Conservation (phyloP, 768 basidiomycete genomes). For the Lactarius trivialis region DNA sequence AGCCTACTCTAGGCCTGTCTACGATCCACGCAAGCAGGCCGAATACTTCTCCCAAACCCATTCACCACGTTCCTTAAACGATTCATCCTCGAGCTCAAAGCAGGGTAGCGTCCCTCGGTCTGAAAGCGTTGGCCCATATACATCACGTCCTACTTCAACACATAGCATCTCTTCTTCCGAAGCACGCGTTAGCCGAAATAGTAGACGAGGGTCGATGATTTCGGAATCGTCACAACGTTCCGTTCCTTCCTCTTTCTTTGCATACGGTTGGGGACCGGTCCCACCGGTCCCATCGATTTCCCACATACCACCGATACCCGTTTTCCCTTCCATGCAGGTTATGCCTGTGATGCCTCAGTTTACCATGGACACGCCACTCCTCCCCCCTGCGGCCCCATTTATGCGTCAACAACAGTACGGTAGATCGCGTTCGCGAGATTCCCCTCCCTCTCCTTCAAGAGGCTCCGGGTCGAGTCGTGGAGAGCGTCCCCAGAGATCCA, state of each 20-base stretch:
- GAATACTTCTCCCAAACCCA: background rate
- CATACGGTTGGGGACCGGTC: slow-evolving; percentile 16
- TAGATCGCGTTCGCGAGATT: slow-evolving; percentile 13
- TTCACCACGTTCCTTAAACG: background rate
- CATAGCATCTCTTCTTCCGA: slow-evolving; percentile 17
- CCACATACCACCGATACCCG: slow-evolving; percentile 15
- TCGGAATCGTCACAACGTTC: slow-evolving; percentile 19
- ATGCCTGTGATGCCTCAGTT: slow-evolving; percentile 21
- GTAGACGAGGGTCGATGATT: slow-evolving; percentile 12
- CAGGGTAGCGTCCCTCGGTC: slow-evolving; percentile 9
- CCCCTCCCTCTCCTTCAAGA: slow-evolving; percentile 9
- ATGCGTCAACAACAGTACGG: slow-evolving; percentile 22
- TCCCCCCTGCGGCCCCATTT: slow-evolving; percentile 24
- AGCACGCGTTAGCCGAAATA: slow-evolving; percentile 11
- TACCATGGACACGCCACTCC: slow-evolving; percentile 23
- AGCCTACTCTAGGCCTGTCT: slow-evolving; percentile 18
- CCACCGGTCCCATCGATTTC: slow-evolving; percentile 11
- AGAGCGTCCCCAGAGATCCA: slow-evolving; percentile 12
- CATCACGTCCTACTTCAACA: slow-evolving; percentile 11
- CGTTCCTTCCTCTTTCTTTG: background rate
- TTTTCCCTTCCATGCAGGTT: slow-evolving; percentile 12
- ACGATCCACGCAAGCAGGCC: slow-evolving; percentile 19
- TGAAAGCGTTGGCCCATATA: slow-evolving; percentile 7
- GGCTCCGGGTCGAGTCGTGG: slow-evolving; percentile 10
- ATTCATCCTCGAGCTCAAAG: slow-evolving; percentile 15